Base-by-base conservation (phyloP, 176 grass and related monocot genomes). In the sorghum (Sorghum bicolor) region DNA sequence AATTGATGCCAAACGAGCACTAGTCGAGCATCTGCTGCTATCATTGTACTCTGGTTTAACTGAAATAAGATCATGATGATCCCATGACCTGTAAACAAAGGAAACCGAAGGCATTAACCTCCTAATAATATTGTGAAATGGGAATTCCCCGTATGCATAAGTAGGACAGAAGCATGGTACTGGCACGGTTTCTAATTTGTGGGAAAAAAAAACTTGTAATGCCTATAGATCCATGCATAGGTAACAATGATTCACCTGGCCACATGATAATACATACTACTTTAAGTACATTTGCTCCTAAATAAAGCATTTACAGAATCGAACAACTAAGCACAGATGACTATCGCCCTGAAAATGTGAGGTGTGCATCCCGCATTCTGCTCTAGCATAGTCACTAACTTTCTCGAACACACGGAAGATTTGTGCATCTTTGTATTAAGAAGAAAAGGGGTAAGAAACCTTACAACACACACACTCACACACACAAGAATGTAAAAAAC, bases 51-150 rank as follows among this genome's bases (percentile, higher is more conserved):
- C 96, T 12, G 96, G 92, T 81, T 87, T 86, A 74, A 98, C 87
- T 72, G 90, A 95, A 75, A 98, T 83, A 76, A 98, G 81, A 74
- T 98, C 96, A 85, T 95, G 91, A 84, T 95, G 96, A 83, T 98
- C 96, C 91, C 93, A 91, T 67, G 92, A 88, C 96, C 96, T 98
- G 84, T 41, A 81, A 79, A 45, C 12, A 50, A 31, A 70, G 30
- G 10, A 57, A 78, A 41, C 17, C 3, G 17, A 12, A 65, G 32
- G 33, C 4, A 25, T 75, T 48, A 89, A 29, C 41, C 44, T 88
- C 71, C 4, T 67, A 36, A 25, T 73, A 33, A 25, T 24, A 71
- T 22, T 36, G 31, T 64, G 55, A 78, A 78, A 5, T 10, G 55
- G 62, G 72, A 64, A 64, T 17, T 78, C 6, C 1, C 10, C 16